Conservation (phyloP, 208 protist species). For the Phytomonas sp. region DNA sequence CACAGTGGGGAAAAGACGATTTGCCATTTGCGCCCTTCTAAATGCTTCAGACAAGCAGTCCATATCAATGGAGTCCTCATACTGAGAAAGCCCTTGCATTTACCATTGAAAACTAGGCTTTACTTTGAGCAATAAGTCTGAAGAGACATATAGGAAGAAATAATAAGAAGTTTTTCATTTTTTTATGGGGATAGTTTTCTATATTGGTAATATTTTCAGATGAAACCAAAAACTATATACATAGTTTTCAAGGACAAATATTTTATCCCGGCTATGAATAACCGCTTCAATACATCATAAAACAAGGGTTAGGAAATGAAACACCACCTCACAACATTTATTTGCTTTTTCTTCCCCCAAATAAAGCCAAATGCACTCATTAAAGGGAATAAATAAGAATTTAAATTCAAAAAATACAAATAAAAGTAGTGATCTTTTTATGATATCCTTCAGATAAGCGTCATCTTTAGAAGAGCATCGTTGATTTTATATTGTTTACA, state of each 20-base stretch:
- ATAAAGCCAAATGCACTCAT: background rate
- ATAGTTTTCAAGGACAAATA: background rate
- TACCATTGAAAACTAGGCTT: background rate
- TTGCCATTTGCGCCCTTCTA: slow-evolving; percentile 55
- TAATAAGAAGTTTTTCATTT: background rate
- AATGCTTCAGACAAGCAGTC: slow-evolving; percentile 36
- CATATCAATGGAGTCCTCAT: background rate
- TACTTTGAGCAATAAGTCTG: background rate
- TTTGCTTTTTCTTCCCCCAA: background rate
- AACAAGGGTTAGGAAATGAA: background rate
- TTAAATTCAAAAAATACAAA: background rate
- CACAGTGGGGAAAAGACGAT: slow-evolving; percentile 25
- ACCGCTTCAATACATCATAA: background rate
- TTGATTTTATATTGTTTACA: background rate
- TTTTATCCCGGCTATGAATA: background rate
- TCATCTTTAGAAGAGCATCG: background rate
- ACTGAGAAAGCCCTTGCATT: background rate
- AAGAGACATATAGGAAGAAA: background rate
- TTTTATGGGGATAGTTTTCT: background rate
- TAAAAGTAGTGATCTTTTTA: background rate
- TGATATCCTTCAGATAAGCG: background rate
- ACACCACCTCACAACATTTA: background rate
- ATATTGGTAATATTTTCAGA: background rate
- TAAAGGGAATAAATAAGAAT: background rate
- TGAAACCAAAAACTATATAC: background rate